Evolutionary conservation across 768 basidiomycete genomes (phyloP).

Genomic region (Termitomyces sp.): DNA sequence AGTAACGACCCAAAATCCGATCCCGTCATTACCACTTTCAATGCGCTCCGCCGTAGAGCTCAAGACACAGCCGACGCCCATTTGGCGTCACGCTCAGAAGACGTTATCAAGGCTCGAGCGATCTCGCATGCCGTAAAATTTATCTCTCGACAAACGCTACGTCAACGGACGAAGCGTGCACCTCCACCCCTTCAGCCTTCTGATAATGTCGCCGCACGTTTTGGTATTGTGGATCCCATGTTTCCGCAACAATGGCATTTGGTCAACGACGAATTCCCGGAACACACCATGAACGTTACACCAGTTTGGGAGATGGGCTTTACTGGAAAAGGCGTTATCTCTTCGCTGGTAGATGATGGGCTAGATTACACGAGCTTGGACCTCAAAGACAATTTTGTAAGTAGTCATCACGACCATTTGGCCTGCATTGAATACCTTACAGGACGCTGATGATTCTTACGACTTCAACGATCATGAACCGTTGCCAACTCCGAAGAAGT

Average conservation of each 20-base stretch:
- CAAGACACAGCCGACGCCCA: conserved; percentile 16
- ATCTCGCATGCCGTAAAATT: conserved; percentile 55
- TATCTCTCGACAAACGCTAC: conserved; percentile 57
- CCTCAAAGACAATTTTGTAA: conserved; percentile 86
- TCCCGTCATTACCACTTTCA: conserved; percentile 44
- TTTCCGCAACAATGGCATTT: conserved; percentile 64
- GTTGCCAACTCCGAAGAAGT: conserved; percentile 81
- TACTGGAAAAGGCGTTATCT: conserved; percentile 80
- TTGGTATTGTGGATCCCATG: conserved; percentile 68
- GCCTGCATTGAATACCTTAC: conserved; percentile 14
- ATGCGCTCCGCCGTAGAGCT: conserved; percentile 34
- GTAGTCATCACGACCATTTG: conserved; percentile 24
- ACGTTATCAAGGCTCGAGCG: conserved; percentile 31
- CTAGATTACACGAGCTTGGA: conserved; percentile 88
- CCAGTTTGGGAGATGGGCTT: conserved; percentile 88
- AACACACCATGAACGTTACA: conserved; percentile 91
- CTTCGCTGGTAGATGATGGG: conserved; percentile 93
- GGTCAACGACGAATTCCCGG: conserved; percentile 43
- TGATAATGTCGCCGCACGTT: conserved; percentile 12
- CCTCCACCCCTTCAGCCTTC: conserved; percentile 52
- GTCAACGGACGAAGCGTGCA: conserved; percentile 69
- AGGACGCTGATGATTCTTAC: conserved; percentile 87
- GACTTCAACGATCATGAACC: conserved; percentile 94
- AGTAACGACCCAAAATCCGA: conserved; percentile 30
- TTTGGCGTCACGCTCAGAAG: conserved; percentile 33